Base-by-base conservation (phyloP, 495 filamentous ascomycete species). In the Penicillium soppii region DNA sequence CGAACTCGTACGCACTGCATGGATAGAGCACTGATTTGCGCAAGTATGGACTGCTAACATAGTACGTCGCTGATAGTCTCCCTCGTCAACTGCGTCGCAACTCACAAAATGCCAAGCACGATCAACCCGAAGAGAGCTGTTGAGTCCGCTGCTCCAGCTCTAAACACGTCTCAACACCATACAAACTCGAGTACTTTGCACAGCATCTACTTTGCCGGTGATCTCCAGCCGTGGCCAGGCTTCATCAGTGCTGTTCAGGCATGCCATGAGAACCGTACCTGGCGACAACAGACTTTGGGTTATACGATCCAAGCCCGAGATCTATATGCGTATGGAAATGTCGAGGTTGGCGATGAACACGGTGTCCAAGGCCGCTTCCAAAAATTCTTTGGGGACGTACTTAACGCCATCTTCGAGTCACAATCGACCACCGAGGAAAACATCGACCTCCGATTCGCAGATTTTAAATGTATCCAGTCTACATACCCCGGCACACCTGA, bases 111-210 rank as follows among this genome's bases (percentile, higher is more conserved):
- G n/a, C n/a, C n/a, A n/a, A n/a, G n/a, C n/a, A n/a, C n/a, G n/a
- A n/a, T n/a, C n/a, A n/a, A n/a, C n/a, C n/a, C n/a, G n/a, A n/a
- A n/a, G n/a, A n/a, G n/a, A n/a, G n/a, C n/a, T n/a, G n/a, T 27
- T 27, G 25, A 27, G 25, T 27, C 25, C 25, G 25, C 25, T 27
- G 25, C 25, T 27, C 25, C 25, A 27, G 25, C 25, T 27, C 25
- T 27, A 9, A 27, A 27, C 25, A 27, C 25, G 9, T 27, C 25
- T 27, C 25, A 27, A 9, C 25, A 74, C 71, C 27, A 21, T 23
- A 47, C 44, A 32, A 17, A 47, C 12, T 35, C 15, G 8, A 36
- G 44, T 22, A 29, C 44, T 35, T 22, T 47, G 16, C 44, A 47
- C 30, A 21, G 22, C 30, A 19, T 36, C 44, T 33, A 36, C 27